A percentile compares a stretch with the other conserved stretches of the same genome.
phyloP scores from a whole-genome alignment of 2,329 filamentous ascomycete species.

The Thielaviopsis musarum region DNA sequence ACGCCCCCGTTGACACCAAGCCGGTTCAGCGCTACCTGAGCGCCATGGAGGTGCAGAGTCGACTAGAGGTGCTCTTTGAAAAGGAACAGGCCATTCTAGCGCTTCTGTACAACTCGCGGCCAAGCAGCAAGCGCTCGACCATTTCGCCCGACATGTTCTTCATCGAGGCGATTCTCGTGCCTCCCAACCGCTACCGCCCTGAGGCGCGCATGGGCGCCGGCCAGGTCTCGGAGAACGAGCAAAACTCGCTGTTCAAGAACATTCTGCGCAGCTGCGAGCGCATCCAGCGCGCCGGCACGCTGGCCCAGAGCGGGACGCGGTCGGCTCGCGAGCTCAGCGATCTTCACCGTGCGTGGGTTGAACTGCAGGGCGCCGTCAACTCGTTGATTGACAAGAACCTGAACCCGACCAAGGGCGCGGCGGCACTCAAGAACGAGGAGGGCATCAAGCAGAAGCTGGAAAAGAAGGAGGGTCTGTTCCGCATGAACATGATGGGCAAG shows the following conservation, averaged over 20 bases:
- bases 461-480: conserved; percentile 96
- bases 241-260: conserved; percentile 74
- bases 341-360: conserved; percentile 65
- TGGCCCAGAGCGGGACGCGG: not conserved
- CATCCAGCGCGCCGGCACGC: conserved; percentile 11
- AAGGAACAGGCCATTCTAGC: conserved; percentile 72
- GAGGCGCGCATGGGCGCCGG: conserved; percentile 67
- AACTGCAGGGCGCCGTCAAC: conserved; percentile 80
- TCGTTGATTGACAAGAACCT: conserved; percentile 81
- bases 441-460: conserved; percentile 96
- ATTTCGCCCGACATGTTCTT: conserved; percentile 90
- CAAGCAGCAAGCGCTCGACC: conserved; percentile 35
- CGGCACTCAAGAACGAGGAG: conserved; percentile 65
- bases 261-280: conserved; percentile 61
- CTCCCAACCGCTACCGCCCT: conserved; percentile 81
- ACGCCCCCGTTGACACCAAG: conserved; percentile 19
- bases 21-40: conserved; percentile 57
- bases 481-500: conserved; percentile 99
- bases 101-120: conserved; percentile 69
- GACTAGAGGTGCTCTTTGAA: conserved; percentile 64
- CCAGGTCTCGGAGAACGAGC: conserved; percentile 71
- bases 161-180: conserved; percentile 67
- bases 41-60: conserved; percentile 66
- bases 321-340: conserved; percentile 46
- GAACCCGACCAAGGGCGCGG: conserved; percentile 63